Evolutionary conservation across 2,329 filamentous ascomycete genomes (phyloP).

Genomic region (Knoxdaviesia capensis): DNA sequence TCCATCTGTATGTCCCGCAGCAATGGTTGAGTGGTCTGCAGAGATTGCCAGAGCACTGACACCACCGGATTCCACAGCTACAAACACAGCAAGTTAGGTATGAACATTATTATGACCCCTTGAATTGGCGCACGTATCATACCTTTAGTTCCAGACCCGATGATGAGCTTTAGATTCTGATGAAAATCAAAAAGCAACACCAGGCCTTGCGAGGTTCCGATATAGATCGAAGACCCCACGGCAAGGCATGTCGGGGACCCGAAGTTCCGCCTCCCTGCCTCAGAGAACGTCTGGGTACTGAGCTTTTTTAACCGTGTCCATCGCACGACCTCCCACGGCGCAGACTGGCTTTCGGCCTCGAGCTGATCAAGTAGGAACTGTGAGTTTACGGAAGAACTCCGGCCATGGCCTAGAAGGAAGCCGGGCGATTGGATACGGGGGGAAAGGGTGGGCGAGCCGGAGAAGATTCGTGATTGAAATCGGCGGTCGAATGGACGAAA

Average conservation of each 20-base stretch:
- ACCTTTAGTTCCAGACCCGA: conserved; percentile 85
- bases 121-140: conserved; percentile 8
- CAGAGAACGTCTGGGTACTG: conserved; percentile 76
- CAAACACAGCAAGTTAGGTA: neutral
- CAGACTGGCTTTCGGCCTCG: conserved; percentile 49
- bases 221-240: conserved; percentile 69
- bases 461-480: conserved; percentile 70
- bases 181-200: conserved; percentile 95
- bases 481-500: conserved; percentile 87
- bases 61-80: conserved; percentile 76
- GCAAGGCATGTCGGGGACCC: conserved; percentile 77
- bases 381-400: conserved; percentile 61
- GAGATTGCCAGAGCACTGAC: conserved; percentile 79
- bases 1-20: conserved; percentile 73
- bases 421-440: conserved; percentile 60
- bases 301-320: conserved; percentile 91
- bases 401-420: conserved; percentile 56
- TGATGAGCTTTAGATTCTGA: conserved; percentile 82
- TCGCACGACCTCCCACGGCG: conserved; percentile 90
- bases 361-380: conserved; percentile 40
- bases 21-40: conserved; percentile 81
- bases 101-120: too few species aligned
- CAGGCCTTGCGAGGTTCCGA: conserved; percentile 88
- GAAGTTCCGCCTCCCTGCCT: conserved; percentile 80
- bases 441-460: conserved; percentile 31